Evolutionary conservation across 176 grass and related monocot species (phyloP).

Genomic region (Saccharum spontaneum): DNA sequence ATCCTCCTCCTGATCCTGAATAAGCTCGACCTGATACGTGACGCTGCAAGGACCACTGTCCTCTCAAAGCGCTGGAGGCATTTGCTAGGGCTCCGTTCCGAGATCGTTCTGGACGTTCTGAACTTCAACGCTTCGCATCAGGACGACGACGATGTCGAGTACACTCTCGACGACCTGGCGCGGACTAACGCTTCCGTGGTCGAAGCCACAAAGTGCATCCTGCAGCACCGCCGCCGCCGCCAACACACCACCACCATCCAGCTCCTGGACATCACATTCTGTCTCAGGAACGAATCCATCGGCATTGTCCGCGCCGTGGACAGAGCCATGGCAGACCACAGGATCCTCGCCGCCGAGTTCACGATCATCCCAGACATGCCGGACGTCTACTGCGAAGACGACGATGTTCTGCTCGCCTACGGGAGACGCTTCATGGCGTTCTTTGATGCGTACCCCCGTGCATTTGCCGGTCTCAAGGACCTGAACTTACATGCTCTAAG

Average conservation of each 20-base stretch:
- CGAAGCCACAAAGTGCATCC: background rate
- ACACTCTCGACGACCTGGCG: too few relatives aligned
- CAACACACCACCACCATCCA: background rate
- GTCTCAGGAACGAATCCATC: background rate
- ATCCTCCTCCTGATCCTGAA: too few relatives aligned
- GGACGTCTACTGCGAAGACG: background rate
- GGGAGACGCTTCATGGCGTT: background rate
- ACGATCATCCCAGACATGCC: background rate
- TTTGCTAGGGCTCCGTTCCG: too few relatives aligned
- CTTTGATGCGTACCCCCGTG: background rate
- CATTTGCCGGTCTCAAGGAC: background rate
- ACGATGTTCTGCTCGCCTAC: background rate
- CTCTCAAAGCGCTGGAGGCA: too few relatives aligned
- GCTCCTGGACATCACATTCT: background rate
- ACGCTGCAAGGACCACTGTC: too few relatives aligned
- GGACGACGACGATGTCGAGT: too few relatives aligned
- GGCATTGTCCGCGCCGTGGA: background rate
- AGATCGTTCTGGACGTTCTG: too few relatives aligned
- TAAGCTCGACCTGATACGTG: too few relatives aligned
- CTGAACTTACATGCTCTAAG: background rate
- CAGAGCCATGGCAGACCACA: background rate
- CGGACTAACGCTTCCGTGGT: background rate
- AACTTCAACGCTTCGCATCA: too few relatives aligned
- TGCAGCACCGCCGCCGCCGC: background rate
- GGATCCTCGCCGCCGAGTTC: background rate